Conservation (phyloP, 371 early-diverging fungal species). For the Phascolomyces articulosus region DNA sequence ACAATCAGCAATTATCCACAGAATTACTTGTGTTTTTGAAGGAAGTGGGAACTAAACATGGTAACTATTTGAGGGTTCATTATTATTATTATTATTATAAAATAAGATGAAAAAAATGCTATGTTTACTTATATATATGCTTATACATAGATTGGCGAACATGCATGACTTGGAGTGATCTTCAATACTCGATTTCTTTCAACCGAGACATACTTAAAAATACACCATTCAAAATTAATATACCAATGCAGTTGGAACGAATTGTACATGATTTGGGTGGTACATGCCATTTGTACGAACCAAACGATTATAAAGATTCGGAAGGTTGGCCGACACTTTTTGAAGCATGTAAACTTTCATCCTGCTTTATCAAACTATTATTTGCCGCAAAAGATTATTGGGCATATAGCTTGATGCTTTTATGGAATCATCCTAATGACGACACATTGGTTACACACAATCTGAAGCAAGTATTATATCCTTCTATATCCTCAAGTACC, state of each 20-base stretch:
- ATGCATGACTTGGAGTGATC: conserved; percentile 25
- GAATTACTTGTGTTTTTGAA: background rate
- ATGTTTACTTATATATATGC: too few species aligned
- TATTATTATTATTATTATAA: too few species aligned
- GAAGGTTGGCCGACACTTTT: conserved; percentile 24
- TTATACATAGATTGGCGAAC: conserved; percentile 22
- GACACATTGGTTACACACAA: conserved; percentile 11
- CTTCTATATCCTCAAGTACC: conserved; percentile 16
- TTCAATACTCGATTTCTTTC: background rate
- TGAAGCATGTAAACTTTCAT: conserved; percentile 27
- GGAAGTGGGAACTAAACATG: background rate
- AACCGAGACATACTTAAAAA: background rate
- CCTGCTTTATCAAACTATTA: conserved; percentile 12
- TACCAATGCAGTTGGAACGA: background rate
- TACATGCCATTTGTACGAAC: background rate
- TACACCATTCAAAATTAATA: background rate
- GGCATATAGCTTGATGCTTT: conserved; percentile 22
- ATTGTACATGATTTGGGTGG: conserved; percentile 1
- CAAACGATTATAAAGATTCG: background rate
- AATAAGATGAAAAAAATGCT: too few species aligned
- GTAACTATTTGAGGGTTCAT: background rate
- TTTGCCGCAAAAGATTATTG: conserved; percentile 26
- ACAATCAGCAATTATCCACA: background rate
- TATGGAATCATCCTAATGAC: conserved; percentile 30
- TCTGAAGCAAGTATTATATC: conserved; percentile 24